phyloP scores from a whole-genome alignment of 352 stramenopile species.

The Peronospora belbahrii region DNA sequence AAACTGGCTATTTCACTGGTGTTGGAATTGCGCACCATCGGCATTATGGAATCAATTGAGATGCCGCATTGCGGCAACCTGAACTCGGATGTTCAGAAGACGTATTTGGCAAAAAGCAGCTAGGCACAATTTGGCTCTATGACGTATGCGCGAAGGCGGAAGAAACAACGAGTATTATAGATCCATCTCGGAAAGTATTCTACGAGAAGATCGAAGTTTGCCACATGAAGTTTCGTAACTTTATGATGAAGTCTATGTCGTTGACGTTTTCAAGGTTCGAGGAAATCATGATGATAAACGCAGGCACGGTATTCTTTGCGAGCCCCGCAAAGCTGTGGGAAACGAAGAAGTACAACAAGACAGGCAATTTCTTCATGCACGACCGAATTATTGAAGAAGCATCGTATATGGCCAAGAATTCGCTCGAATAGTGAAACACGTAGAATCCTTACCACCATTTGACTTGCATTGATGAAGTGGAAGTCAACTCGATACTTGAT shows the following conservation, averaged over 20 bases:
- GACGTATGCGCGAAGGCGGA: conserved; percentile 19
- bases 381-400: conserved; percentile 33
- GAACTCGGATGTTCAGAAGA: no score
- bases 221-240: conserved; percentile 34
- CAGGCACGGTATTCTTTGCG: conserved; percentile 44
- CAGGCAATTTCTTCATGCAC: conserved; percentile 53
- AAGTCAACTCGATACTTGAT: no score
- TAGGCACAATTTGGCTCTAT: conserved; percentile 25
- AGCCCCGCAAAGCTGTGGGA: conserved; percentile 39
- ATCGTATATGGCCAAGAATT: conserved; percentile 26
- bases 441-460: no score
- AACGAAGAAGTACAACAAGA: conserved; percentile 32
- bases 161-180: conserved; percentile 10
- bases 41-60: conserved; percentile 40
- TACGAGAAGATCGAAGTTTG: conserved; percentile 34
- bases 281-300: conserved; percentile 58
- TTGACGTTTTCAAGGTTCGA: conserved; percentile 47
- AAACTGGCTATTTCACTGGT: conserved; percentile 41
- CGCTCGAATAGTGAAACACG: no score
- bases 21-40: conserved; percentile 34
- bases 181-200: conserved; percentile 30
- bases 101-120: no score
- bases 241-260: conserved; percentile 44
- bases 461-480: no score
- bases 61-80: conserved; percentile 48